Conservation (phyloP, 2,329 filamentous ascomycete species). For the Aspergillus carbonarius region DNA sequence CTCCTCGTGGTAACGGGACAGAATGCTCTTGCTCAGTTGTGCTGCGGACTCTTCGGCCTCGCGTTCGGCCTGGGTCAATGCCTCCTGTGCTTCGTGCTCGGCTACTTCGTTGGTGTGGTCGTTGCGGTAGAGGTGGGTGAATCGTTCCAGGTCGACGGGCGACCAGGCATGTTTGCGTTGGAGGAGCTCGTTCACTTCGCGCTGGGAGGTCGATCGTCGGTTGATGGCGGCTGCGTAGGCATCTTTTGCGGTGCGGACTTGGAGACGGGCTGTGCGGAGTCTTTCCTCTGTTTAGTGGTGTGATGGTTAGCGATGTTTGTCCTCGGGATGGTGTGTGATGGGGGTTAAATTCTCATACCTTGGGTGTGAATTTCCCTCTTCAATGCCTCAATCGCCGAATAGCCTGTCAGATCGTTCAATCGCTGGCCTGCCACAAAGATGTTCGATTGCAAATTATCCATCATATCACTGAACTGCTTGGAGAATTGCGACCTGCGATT, state of each 20-base stretch:
- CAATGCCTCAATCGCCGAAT: constrained; percentile 83
- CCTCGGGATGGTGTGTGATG: neutral
- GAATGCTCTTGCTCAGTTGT: constrained; percentile 75
- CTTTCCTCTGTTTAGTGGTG: constrained; percentile 46
- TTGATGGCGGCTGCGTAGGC: constrained; percentile 81
- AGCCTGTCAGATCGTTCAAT: constrained; percentile 92
- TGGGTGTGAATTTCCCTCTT: constrained; percentile 73
- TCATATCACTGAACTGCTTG: constrained; percentile 67
- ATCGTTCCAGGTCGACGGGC: constrained; percentile 82
- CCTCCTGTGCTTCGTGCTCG: constrained; percentile 69
- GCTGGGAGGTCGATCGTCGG: constrained; percentile 82
- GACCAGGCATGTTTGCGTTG: constrained; percentile 94
- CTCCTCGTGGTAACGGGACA: constrained; percentile 95
- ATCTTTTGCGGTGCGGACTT: constrained; percentile 69
- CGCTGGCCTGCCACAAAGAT: constrained; percentile 81
- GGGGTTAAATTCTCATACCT: constrained; percentile 42
- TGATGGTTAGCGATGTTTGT: constrained; percentile 4
- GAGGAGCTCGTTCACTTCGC: constrained; percentile 90
- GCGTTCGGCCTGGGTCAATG: constrained; percentile 71
- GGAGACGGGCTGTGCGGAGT: constrained; percentile 56
- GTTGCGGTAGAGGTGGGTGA: constrained; percentile 85
- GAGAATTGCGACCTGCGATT: constrained; percentile 56
- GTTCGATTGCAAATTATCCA: constrained; percentile 87
- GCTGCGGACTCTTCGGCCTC: constrained; percentile 75
- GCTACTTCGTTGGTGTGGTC: constrained; percentile 92